A percentile compares a stretch with the other conserved stretches of the same genome.
phyloP scores from a whole-genome alignment of 164 flowering plant species.

The Piper longum region DNA sequence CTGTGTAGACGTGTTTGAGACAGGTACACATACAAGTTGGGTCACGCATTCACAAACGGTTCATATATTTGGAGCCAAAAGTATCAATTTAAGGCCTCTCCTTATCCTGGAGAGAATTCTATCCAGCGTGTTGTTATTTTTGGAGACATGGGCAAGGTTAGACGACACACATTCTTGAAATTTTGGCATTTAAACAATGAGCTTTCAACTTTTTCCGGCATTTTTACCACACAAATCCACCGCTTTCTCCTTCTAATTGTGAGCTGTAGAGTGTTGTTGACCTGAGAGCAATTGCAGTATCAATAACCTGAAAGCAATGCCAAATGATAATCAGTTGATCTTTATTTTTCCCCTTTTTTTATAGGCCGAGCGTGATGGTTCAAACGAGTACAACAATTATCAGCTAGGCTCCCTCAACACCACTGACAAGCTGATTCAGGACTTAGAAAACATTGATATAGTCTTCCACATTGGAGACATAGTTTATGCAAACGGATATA shows the following conservation, averaged over 20 bases:
- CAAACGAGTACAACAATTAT: conserved; percentile 19
- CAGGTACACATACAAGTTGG: conserved; percentile 58
- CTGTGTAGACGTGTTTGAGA: conserved; percentile 10
- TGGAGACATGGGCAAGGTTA: conserved; percentile 84
- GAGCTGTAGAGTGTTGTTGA: too few relatives aligned
- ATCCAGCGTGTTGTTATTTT: conserved; percentile 47
- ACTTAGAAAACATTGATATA: conserved; percentile 24
- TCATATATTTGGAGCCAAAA: conserved; percentile 56
- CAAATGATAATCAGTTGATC: neutral
- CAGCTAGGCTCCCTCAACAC: conserved; percentile 29
- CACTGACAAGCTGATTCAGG: conserved; percentile 18
- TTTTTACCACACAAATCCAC: neutral
- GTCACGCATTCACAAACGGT: conserved; percentile 45
- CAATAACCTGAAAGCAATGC: neutral
- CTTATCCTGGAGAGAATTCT: conserved; percentile 74
- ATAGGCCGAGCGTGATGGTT: conserved; percentile 27
- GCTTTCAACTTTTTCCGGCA: neutral
- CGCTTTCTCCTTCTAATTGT: too few relatives aligned
- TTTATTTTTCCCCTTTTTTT: conserved; percentile 7
- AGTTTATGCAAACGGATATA: conserved; percentile 33
- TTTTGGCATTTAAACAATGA: neutral
- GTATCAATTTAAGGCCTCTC: conserved; percentile 54
- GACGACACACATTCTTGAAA: neutral
- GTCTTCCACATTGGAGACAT: conserved; percentile 38
- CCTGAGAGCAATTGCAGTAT: too few relatives aligned